Base-by-base conservation (phyloP, 2,329 filamentous ascomycete genomes). In the Cordyceps farinosa region DNA sequence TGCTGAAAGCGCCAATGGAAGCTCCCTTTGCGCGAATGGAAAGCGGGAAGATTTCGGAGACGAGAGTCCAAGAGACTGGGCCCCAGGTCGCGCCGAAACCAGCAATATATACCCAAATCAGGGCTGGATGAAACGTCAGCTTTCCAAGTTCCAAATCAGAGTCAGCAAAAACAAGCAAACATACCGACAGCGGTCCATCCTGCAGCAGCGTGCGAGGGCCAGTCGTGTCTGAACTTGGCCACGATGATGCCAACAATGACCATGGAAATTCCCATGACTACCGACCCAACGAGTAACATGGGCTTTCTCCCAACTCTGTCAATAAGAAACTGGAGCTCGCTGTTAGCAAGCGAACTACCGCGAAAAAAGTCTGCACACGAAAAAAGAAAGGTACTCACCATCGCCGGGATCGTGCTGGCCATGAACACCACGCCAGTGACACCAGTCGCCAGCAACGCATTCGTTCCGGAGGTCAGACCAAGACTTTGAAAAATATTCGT, bases 361-460 rank as follows among this genome's bases (percentile, higher is more conserved):
- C n/a, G n/a, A 22, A 7, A 42, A 17, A 22, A 13, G 1, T 1
- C 11, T 2, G 3, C 30, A 2, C 34, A 36, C 17, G 2, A 8
- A 44, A 32, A 44, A 45, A 34, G 38, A 40, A 10, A 8, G 5
- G 15, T 32, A 13, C 54, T 48, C 29, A 66, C 70, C 72, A 74
- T 75, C 1, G 72, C 69, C 0, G 73, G 73, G 2, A 75, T 62
- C 3, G 73, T 75, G 50, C 65, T 69, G 8, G 74, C 65, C 67
- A 90, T 87, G 81, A 90, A 88, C 58, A 86, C 84, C 42, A 91
- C 87, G 3, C 88, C 88, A 5, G 89, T 87, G 0, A 91, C 88
- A 9, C 88, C 89, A 0, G 88, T 90, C 0, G 88, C 88, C 9
- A 90, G 78, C 1, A 91, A 80, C 13, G 81, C 80, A 5, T 81